phyloP scores from a whole-genome alignment of 306 rosid species.

The Styphnolobium japonicum region DNA sequence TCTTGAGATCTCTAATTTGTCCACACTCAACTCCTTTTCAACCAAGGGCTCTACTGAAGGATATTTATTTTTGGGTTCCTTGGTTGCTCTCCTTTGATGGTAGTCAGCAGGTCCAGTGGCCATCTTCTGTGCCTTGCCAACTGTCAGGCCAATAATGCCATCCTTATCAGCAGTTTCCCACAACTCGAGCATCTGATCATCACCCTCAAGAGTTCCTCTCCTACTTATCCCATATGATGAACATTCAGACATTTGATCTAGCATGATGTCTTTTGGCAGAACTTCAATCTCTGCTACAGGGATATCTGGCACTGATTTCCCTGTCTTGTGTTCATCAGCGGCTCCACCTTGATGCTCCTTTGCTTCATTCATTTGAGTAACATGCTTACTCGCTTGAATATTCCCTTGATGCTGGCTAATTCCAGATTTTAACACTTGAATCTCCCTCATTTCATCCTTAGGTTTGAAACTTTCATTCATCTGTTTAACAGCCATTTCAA shows the following conservation, averaged over 20 bases:
- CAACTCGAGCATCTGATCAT: slow-evolving; percentile 78
- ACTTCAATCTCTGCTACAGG: slow-evolving; percentile 67
- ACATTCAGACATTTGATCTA: slow-evolving; percentile 81
- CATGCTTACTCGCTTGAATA: slow-evolving; percentile 38
- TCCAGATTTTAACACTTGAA: slow-evolving; percentile 53
- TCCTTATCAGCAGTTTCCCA: slow-evolving; percentile 81
- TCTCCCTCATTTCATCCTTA: slow-evolving; percentile 56
- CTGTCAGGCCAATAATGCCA: slow-evolving; percentile 69
- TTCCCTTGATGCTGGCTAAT: slow-evolving; percentile 32
- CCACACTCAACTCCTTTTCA: slow-evolving; percentile 84
- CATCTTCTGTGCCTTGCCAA: slow-evolving; percentile 51
- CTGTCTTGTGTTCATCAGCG: slow-evolving; percentile 25
- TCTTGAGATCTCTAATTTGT: slow-evolving; percentile 74
- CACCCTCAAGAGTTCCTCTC: slow-evolving; percentile 49
- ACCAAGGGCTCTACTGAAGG: slow-evolving; percentile 56
- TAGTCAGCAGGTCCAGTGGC: slow-evolving; percentile 35
- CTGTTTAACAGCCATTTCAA: slow-evolving; percentile 61
- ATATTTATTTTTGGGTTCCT: slow-evolving; percentile 40
- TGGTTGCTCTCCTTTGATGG: slow-evolving; percentile 46
- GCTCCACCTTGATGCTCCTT: slow-evolving; percentile 32
- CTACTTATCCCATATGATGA: slow-evolving; percentile 54
- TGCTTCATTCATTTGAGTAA: slow-evolving; percentile 38
- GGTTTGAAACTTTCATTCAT: slow-evolving; percentile 42
- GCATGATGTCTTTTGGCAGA: slow-evolving; percentile 87
- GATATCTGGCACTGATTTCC: slow-evolving; percentile 50